Base-by-base conservation (phyloP, 495 filamentous ascomycete genomes). In the Cryomyces antarcticus region DNA sequence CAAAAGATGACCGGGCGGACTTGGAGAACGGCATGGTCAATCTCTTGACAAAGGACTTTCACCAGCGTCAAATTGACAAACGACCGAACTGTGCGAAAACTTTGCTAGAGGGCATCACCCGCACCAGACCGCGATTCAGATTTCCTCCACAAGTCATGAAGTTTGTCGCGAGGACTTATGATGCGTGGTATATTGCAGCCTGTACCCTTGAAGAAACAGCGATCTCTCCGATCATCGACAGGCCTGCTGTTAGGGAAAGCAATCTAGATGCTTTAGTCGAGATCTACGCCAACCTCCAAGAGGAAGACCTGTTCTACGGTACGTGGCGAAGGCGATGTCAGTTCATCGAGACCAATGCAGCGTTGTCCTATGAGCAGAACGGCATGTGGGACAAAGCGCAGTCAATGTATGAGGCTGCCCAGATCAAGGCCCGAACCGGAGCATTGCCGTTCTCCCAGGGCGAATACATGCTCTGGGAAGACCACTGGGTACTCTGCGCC, bases 351-450 rank as follows among this genome's bases (percentile, higher is more conserved):
- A 95, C 88, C 7, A 99, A 96, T 51, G 80, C 88, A 27, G 92
- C 86, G 0, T 63, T 99, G 6, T 99, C 92, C 0, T 99, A 93
- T 51, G 92, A 99, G 61, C 92, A 99, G 54, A 87, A 89, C 52
- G 92, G 92, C 27, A 93, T 95, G 80, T 99, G 92, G 89, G 89
- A 95, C 49, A 94, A 94, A 55, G 82, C 92, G 9, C 92, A 96
- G 59, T 75, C 79, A 50, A 78, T 94, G 63, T 99, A 95, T 59
- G 92, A 99, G 55, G 77, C 74, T 37, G 92, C 89, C 0, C 92
- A 96, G 60, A 87, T 95, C 57, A 99, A 94, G 58, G 88, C 92
- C 37, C 73, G 92, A 31, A 94, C 84, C 1, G 88, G 86, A 29
- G 79, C 80, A 10, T 73, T 94, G 46, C 87, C 92, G 2, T 95